These are phyloP conservation scores for Phaeophleospora eucalypticola DNA, from an alignment of 2,329 filamentous ascomycete species.

Conservation along the genomic window DNA sequence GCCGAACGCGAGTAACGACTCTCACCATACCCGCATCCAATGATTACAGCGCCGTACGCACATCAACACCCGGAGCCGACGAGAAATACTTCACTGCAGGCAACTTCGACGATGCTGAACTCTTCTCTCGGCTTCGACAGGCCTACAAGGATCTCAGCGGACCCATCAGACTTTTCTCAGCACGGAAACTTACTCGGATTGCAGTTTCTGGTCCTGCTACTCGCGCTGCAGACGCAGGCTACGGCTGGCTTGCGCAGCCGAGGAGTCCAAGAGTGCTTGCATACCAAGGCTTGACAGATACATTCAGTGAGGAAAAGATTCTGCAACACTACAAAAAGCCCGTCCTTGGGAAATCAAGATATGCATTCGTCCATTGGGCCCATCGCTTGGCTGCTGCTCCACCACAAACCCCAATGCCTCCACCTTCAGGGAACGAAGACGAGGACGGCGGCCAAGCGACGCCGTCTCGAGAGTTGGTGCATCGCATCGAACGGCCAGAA, in stretches of 20 bases:
- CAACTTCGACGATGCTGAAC: constrained; percentile 33
- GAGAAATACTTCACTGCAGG: constrained; percentile 23
- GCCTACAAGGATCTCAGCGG: constrained; percentile 28
- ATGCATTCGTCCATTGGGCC: constrained; percentile 44
- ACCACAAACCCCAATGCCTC: neutral
- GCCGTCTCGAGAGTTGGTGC: constrained; percentile 17
- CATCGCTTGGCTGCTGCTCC: constrained; percentile 32
- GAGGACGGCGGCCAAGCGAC: constrained; percentile 6
- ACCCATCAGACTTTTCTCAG: constrained; percentile 28
- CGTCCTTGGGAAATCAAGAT: constrained; percentile 33
- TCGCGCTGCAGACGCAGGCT: constrained; percentile 25
- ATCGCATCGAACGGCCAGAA: constrained; percentile 26
- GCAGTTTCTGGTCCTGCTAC: constrained; percentile 24
- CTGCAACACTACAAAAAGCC: constrained; percentile 35
- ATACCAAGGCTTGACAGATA: constrained; percentile 29
- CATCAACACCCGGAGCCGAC: constrained; percentile 9
- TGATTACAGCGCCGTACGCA: constrained; percentile 22
- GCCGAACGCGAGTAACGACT: constrained; percentile 21
- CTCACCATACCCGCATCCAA: constrained; percentile 30
- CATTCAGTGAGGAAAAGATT: constrained; percentile 40
- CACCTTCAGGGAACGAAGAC: no score
- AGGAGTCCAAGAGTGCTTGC: constrained; percentile 29
- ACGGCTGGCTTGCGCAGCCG: constrained; percentile 28
- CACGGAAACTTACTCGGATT: constrained; percentile 31
- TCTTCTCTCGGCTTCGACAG: constrained; percentile 30